These are phyloP conservation scores for Phyllosticta citrichinensis DNA, from an alignment of 2,329 filamentous ascomycete genomes.

Conservation along the genomic window DNA sequence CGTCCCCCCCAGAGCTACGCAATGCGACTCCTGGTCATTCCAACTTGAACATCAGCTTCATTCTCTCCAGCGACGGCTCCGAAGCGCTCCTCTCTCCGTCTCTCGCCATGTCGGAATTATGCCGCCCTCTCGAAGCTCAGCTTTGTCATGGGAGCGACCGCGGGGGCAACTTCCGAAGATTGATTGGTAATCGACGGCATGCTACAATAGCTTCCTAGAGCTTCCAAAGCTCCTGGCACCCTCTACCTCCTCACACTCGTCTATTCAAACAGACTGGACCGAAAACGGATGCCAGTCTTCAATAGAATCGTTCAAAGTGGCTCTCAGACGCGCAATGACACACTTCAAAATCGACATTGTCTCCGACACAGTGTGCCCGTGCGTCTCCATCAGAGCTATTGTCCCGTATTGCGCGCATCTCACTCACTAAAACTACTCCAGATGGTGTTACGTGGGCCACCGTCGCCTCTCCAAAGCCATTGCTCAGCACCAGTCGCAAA, in stretches of 20 bases:
- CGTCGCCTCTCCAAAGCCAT: constrained; percentile 66
- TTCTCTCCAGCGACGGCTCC: neutral
- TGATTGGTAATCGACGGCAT: neutral
- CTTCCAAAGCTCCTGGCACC: neutral
- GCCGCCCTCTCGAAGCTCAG: neutral
- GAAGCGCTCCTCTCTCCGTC: neutral
- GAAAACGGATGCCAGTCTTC: neutral
- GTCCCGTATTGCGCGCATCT: neutral
- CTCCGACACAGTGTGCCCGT: constrained; percentile 73
- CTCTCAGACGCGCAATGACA: constrained; percentile 23
- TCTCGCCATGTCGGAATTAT: neutral
- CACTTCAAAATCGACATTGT: constrained; percentile 68
- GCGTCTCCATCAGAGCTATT: constrained; percentile 18
- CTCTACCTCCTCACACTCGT: neutral
- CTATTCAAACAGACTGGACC: neutral
- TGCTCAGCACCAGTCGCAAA: constrained; percentile 48
- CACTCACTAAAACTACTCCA: constrained; percentile 10
- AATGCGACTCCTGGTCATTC: neutral
- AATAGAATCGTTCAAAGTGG: neutral
- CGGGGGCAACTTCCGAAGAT: neutral
- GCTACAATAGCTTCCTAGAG: neutral
- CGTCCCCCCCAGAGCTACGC: neutral
- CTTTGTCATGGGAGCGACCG: neutral
- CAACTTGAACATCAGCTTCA: neutral
- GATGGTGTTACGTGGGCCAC: constrained; percentile 64